Conservation (phyloP, 257 asterid genomes). For the Solanum tarapatanum region DNA sequence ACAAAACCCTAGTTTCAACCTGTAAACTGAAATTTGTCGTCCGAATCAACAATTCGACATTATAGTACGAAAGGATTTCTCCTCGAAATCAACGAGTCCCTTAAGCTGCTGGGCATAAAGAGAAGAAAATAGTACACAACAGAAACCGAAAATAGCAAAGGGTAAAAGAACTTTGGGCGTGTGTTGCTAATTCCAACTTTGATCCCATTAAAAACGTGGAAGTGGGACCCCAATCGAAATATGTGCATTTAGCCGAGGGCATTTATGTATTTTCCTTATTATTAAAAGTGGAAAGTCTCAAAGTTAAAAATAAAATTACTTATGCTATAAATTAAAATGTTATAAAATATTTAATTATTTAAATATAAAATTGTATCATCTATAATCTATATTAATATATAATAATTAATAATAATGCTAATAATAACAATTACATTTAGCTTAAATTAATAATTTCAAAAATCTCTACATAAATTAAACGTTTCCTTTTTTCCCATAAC, state of each 20-base stretch:
- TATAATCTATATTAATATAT: too few species aligned
- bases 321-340: too few species aligned
- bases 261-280: too few species aligned
- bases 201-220: background rate
- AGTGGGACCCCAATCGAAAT: background rate
- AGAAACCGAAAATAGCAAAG: background rate
- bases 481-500: background rate
- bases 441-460: too few species aligned
- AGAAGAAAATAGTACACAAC: background rate
- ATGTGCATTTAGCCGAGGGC: background rate
- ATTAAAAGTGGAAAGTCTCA: too few species aligned
- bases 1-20: background rate
- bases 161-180: background rate
- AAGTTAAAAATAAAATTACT: too few species aligned
- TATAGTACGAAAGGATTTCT: background rate
- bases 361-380: too few species aligned
- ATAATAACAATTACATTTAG: background rate
- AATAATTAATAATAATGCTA: too few species aligned
- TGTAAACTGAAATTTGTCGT: background rate
- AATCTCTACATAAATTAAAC: background rate
- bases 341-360: too few species aligned
- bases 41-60: background rate
- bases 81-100: background rate
- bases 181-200: background rate
- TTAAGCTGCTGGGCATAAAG: background rate